A percentile compares a stretch with the other conserved stretches of the same genome.
These are phyloP conservation scores for Chalciporus sp. DNA, from an alignment of 1,284 basidiomycete species.

Conservation along the genomic window DNA sequence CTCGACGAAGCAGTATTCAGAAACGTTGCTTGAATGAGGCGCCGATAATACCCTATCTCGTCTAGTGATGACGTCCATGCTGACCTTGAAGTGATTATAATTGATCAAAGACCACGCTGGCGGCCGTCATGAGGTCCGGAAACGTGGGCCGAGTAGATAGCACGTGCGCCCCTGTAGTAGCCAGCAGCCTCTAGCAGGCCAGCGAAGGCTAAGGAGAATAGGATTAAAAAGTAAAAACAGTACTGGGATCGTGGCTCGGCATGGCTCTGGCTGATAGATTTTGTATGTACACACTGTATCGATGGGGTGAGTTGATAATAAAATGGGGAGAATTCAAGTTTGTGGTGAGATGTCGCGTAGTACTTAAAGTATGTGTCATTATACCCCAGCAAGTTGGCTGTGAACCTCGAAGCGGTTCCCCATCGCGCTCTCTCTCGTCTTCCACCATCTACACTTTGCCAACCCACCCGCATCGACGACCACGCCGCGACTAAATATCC, in stretches of 20 bases:
- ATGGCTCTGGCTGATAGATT: not conserved
- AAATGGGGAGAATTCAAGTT: too few relatives aligned
- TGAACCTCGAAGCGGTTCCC: not conserved
- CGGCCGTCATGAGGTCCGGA: too few relatives aligned
- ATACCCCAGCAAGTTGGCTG: not conserved
- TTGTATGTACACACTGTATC: not conserved
- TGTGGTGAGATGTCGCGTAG: not conserved
- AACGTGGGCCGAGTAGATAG: not conserved
- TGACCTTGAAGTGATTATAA: too few relatives aligned
- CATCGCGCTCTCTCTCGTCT: not conserved
- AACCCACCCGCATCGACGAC: not conserved
- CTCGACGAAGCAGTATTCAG: too few relatives aligned
- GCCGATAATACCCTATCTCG: too few relatives aligned
- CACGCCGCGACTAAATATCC: not conserved
- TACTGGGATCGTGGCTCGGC: not conserved
- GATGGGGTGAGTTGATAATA: not conserved
- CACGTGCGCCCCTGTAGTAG: slow-evolving; percentile 17
- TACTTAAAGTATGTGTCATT: not conserved
- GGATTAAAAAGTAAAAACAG: too few relatives aligned
- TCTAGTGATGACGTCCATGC: too few relatives aligned
- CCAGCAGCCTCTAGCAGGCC: too few relatives aligned
- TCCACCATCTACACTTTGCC: not conserved
- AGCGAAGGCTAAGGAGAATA: too few relatives aligned
- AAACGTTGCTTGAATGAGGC: too few relatives aligned
- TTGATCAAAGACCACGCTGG: too few relatives aligned